Conservation (phyloP, 1,284 basidiomycete genomes). For the Cerioporus squamosus region DNA sequence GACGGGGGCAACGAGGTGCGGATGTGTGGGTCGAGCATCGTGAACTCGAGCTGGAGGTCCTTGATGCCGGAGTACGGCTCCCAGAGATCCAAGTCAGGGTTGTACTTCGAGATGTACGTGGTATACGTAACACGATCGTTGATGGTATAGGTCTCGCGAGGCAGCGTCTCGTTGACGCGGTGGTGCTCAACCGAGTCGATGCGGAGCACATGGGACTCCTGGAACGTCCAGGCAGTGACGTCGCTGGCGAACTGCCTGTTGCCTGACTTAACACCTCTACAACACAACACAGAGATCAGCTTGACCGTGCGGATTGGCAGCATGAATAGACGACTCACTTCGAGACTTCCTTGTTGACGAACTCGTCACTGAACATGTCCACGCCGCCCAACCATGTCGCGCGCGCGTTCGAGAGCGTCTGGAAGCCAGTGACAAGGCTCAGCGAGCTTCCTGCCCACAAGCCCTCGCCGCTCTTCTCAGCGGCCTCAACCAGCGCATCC, state of each 20-base stretch:
- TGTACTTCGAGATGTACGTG: conserved; percentile 71
- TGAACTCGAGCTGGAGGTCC: conserved; percentile 93
- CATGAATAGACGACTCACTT: conserved; percentile 47
- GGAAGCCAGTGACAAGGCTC: conserved; percentile 87
- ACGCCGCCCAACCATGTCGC: conserved; percentile 84
- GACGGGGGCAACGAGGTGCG: conserved; percentile 71
- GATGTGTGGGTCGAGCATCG: conserved; percentile 96
- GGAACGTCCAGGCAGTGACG: conserved; percentile 89
- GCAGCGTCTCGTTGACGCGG: conserved; percentile 61
- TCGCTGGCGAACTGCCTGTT: conserved; percentile 80
- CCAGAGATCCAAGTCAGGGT: conserved; percentile 64
- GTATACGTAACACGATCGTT: conserved; percentile 85
- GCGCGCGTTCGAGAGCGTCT: conserved; percentile 79
- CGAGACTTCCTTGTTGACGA: conserved; percentile 63
- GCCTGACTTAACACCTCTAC: conserved; percentile 65
- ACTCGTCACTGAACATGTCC: conserved; percentile 78
- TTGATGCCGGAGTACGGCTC: conserved; percentile 68
- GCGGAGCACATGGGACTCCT: conserved; percentile 82
- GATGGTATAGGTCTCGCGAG: conserved; percentile 77
- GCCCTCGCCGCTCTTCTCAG: conserved; percentile 74
- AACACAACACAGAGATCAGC: conserved; percentile 9
- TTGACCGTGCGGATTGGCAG: neutral
- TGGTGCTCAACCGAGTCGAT: conserved; percentile 81
- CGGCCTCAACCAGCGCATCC: conserved; percentile 62
- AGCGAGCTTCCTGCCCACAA: conserved; percentile 81